These are phyloP conservation scores for Gelatoporia subvermispora DNA, from an alignment of 768 basidiomycete genomes.

Conservation along the genomic window DNA sequence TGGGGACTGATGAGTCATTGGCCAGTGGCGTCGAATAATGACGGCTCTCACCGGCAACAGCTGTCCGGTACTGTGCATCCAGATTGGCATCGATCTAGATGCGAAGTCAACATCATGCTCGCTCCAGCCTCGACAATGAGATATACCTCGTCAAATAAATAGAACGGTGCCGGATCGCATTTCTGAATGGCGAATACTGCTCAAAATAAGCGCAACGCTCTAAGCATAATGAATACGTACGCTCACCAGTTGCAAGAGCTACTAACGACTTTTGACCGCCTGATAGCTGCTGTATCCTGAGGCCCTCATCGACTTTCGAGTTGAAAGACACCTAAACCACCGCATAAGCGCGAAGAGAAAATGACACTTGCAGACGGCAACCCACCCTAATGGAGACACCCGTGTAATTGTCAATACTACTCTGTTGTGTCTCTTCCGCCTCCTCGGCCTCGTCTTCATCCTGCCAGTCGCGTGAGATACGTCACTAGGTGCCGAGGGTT, in stretches of 20 bases:
- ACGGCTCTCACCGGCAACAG: slow-evolving; percentile 75
- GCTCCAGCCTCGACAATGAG: background rate
- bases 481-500: background rate
- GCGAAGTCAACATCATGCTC: background rate
- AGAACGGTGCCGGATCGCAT: slow-evolving; percentile 98
- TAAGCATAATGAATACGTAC: background rate
- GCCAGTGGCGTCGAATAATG: background rate
- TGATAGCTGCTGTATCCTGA: slow-evolving; percentile 93
- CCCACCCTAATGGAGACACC: slow-evolving; percentile 91
- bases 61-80: slow-evolving; percentile 95
- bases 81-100: slow-evolving; percentile 91
- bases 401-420: slow-evolving; percentile 87
- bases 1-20: background rate
- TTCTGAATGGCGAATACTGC: slow-evolving; percentile 97
- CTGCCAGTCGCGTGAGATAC: slow-evolving; percentile 25
- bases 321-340: slow-evolving; percentile 87
- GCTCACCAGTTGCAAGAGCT: slow-evolving; percentile 82
- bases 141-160: slow-evolving; percentile 91
- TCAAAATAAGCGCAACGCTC: background rate
- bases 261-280: slow-evolving; percentile 98
- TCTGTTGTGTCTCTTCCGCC: slow-evolving; percentile 66
- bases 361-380: background rate
- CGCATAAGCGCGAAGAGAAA: no score
- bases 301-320: slow-evolving; percentile 94
- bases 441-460: slow-evolving; percentile 76